These are phyloP conservation scores for Cryphonectria nitschkei DNA, from an alignment of 2,329 filamentous ascomycete genomes.

Conservation along the genomic window DNA sequence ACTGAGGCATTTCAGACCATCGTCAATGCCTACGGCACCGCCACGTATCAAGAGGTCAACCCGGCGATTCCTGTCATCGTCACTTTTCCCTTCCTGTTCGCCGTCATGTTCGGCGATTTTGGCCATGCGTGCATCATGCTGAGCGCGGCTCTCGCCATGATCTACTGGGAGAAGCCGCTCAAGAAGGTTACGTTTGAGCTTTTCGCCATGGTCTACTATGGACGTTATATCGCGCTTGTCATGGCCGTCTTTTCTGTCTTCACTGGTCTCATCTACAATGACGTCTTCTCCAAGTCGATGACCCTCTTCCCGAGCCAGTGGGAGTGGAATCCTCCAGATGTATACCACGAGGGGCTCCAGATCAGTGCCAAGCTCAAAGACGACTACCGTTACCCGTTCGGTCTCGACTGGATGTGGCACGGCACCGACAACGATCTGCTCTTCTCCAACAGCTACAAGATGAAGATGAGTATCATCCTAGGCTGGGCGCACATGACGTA, in stretches of 20 bases:
- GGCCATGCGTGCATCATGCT: constrained; percentile 93
- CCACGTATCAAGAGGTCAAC: constrained; percentile 97
- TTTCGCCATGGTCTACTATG: constrained; percentile 98
- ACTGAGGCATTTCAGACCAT: constrained; percentile 98
- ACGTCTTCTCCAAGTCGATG: constrained; percentile 92
- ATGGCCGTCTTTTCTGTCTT: constrained; percentile 98
- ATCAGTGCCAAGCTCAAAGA: constrained; percentile 69
- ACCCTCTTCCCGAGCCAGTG: constrained; percentile 89
- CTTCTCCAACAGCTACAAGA: constrained; percentile 99
- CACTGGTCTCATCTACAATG: constrained; percentile 96
- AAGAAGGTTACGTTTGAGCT: constrained; percentile 93
- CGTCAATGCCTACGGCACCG: constrained; percentile 96
- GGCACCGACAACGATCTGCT: constrained; percentile 92
- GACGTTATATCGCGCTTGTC: constrained; percentile 96
- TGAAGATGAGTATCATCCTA: constrained; percentile 98
- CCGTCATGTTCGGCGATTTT: constrained; percentile 99
- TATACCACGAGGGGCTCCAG: constrained; percentile 66
- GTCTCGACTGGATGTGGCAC: constrained; percentile 96
- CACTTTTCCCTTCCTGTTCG: constrained; percentile 99
- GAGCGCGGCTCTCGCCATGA: constrained; percentile 83
- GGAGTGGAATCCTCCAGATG: constrained; percentile 72
- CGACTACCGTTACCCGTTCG: constrained; percentile 90
- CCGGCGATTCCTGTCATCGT: constrained; percentile 93
- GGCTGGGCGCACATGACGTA: constrained; percentile 99
- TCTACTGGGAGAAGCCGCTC: constrained; percentile 91